These are phyloP conservation scores for Thymus quinquecostatus DNA, from an alignment of 257 asterid genomes.

Conservation along the genomic window DNA sequence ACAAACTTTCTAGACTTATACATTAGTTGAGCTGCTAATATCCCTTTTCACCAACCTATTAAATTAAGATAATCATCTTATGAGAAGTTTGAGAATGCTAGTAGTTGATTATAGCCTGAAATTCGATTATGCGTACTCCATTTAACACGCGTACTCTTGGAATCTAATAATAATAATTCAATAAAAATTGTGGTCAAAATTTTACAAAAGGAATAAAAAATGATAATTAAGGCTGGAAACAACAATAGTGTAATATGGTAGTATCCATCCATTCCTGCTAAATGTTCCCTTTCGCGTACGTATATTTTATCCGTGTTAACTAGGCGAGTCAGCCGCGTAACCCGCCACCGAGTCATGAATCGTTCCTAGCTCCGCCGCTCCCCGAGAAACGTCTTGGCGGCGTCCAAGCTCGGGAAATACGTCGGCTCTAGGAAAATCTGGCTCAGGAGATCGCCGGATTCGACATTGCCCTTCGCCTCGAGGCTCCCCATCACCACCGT, in stretches of 20 bases:
- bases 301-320: constrained; percentile 4
- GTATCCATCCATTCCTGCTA: neutral
- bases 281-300: neutral
- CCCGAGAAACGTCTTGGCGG: constrained; percentile 93
- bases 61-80: too few relatives aligned
- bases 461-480: constrained; percentile 64
- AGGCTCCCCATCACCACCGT: constrained; percentile 81
- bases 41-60: too few relatives aligned
- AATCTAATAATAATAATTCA: neutral
- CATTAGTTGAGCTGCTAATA: too few relatives aligned
- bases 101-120: neutral
- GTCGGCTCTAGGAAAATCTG: constrained; percentile 83
- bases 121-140: neutral
- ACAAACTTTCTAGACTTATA: too few relatives aligned
- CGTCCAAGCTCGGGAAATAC: constrained; percentile 90
- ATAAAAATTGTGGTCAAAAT: constrained; percentile 23
- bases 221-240: neutral
- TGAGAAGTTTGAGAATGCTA: too few relatives aligned
- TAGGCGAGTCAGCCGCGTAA: neutral
- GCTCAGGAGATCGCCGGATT: constrained; percentile 57
- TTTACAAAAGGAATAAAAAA: neutral
- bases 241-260: neutral
- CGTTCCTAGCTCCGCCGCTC: constrained; percentile 34
- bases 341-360: constrained; percentile 22
- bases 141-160: neutral